Conservation (phyloP, 2,329 filamentous ascomycete species). For the Hypoxylon sp. region DNA sequence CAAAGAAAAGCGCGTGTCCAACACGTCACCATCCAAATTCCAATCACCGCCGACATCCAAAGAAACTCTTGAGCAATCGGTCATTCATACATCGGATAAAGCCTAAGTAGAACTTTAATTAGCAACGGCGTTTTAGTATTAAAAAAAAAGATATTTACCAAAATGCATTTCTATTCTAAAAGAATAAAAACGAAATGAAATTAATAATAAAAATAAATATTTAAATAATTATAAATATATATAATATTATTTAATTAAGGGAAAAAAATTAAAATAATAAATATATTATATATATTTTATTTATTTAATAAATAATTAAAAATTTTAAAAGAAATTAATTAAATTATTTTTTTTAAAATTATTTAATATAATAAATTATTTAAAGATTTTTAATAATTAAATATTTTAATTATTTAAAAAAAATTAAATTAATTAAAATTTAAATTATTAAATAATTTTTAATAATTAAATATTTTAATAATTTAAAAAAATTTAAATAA, state of each 20-base stretch:
- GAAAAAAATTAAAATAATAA: background rate
- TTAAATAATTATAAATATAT: too few species aligned
- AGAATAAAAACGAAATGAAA: background rate
- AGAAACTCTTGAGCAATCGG: conserved; percentile 8
- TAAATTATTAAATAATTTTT: too few species aligned
- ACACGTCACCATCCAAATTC: conserved; percentile 5
- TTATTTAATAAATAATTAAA: too few species aligned
- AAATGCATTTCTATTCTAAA: background rate
- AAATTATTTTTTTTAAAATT: too few species aligned
- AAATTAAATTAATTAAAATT: too few species aligned
- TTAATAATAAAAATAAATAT: background rate
- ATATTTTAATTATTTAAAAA: too few species aligned
- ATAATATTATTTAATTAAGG: background rate
- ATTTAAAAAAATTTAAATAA: too few species aligned
- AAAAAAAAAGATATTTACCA: background rate
- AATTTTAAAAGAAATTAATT: too few species aligned
- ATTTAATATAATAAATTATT: too few species aligned
- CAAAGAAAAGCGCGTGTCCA: conserved; percentile 22
- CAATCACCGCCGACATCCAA: conserved; percentile 15
- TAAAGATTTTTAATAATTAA: too few species aligned
- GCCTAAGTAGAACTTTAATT: background rate
- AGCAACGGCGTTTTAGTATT: conserved; percentile 16
- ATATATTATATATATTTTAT: too few species aligned
- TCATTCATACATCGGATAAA: conserved; percentile 3
- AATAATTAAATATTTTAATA: too few species aligned